phyloP scores from a whole-genome alignment of 1,284 basidiomycete species.

The Pascua sp. region DNA sequence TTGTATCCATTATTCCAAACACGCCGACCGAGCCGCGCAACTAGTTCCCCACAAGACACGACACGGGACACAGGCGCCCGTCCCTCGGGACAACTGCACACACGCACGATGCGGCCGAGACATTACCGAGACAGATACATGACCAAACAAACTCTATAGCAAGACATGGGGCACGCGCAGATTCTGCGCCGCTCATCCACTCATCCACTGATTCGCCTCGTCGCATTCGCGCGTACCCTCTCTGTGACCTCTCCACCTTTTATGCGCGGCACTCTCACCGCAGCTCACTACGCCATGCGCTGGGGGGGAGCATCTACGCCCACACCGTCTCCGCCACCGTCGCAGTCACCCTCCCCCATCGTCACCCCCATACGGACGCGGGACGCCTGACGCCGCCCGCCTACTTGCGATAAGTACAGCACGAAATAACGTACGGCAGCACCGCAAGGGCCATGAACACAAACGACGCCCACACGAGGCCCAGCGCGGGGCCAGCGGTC shows the following conservation, averaged over 20 bases:
- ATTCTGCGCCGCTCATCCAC: background rate
- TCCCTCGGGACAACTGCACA: too few relatives aligned
- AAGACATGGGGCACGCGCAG: background rate
- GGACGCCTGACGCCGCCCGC: too few relatives aligned
- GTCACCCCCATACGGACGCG: too few relatives aligned
- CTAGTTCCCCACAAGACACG: too few relatives aligned
- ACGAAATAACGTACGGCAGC: slow-evolving; percentile 47
- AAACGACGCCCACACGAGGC: slow-evolving; percentile 49
- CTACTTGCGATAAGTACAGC: slow-evolving; percentile 42
- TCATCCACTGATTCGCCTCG: background rate
- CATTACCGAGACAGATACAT: too few relatives aligned
- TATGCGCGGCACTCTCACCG: background rate
- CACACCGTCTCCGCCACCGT: background rate
- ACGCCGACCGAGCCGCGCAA: too few relatives aligned
- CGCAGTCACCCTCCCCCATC: background rate
- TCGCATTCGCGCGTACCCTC: background rate
- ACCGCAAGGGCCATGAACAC: slow-evolving; percentile 42
- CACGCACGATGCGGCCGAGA: too few relatives aligned
- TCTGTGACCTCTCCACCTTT: background rate
- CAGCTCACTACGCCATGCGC: background rate
- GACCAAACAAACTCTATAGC: too few relatives aligned
- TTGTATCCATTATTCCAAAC: too few relatives aligned
- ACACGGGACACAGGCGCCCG: too few relatives aligned
- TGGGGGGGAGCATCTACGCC: background rate
- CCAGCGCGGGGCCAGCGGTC: slow-evolving; percentile 37